Base-by-base conservation (phyloP, 106 monocot species). In the Apostasia shenzhenica region DNA sequence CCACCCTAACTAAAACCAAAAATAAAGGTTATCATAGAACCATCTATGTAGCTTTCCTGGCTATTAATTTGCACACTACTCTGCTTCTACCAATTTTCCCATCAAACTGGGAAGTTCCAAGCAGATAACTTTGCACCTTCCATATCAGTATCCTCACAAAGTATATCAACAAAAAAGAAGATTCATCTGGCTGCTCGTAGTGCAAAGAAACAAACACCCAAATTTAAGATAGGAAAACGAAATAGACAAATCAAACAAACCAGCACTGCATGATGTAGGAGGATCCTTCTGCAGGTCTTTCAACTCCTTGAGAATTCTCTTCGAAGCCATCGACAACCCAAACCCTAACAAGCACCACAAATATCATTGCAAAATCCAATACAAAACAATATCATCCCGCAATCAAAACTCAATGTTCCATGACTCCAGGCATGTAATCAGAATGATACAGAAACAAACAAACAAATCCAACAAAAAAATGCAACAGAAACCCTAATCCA, bases 271-370 rank as follows among this genome's bases (percentile, higher is more conserved):
- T 57, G 81, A 81, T 46, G 76, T 76, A 40, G 81, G 81, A 41
- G 81, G 81, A 61, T 81, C 81, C 71, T 72, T 81, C 67, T 81
- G 76, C 48, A 81, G 41, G 41, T 81, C 81, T 66, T 80, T 80
- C 51, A 80, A 66, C 66, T 80, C 80, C 80, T 80, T 75, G 70
- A 70, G 42, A 70, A 81, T 72, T 55, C 81, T 42, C 61, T 69
- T 76, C 2, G 69, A 76, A n/a, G 76, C 76, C 76, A 76, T 76
- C 5, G 13, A 45, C 55, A 10, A 13, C 7, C 45, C 6, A 14
- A 70, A 44, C 56, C 45, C 45, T n/a, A 26, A 26, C 11, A 8
- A 57, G 45, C 56, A 55, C 7, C 51, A 10, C 26, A 14, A 38
- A 2, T 45, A 2, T 45, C 57, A 37, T 8, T 70, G 58, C 39